Evolutionary conservation across 2,329 filamentous ascomycete genomes (phyloP).

Genomic region (Thielaviopsis euricoi): DNA sequence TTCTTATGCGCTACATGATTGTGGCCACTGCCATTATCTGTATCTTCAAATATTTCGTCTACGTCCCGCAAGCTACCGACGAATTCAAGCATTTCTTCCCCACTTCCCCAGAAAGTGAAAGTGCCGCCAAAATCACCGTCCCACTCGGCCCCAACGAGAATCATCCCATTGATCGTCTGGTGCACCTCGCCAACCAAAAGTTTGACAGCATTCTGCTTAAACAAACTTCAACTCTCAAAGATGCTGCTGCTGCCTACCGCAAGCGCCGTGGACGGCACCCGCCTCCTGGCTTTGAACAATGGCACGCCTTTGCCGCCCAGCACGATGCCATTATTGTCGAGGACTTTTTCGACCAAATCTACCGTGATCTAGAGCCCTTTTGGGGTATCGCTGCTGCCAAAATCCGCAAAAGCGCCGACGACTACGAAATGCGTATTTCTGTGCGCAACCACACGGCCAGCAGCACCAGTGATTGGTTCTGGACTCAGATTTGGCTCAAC

Average conservation of each 20-base stretch:
- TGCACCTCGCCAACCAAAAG: constrained; percentile 26
- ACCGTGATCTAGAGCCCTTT: constrained; percentile 42
- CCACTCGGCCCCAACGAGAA: constrained; percentile 15
- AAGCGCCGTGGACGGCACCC: constrained; percentile 40
- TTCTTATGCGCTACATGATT: constrained; percentile 2
- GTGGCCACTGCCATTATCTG: not conserved
- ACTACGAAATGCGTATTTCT: constrained; percentile 45
- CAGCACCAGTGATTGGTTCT: constrained; percentile 38
- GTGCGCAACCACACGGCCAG: constrained; percentile 36
- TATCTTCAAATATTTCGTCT: constrained; percentile 9
- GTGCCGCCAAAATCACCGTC: constrained; percentile 12
- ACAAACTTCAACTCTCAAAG: constrained; percentile 30
- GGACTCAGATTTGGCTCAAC: constrained; percentile 38
- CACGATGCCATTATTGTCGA: constrained; percentile 41
- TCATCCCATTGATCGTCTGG: constrained; percentile 36
- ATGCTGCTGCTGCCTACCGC: constrained; percentile 39
- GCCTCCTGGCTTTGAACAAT: constrained; percentile 45
- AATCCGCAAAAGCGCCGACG: constrained; percentile 34
- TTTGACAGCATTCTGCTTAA: constrained; percentile 26
- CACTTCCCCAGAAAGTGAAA: constrained; percentile 5
- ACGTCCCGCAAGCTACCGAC: constrained; percentile 1
- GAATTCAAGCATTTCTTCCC: not conserved
- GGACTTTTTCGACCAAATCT: constrained; percentile 48
- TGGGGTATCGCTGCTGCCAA: constrained; percentile 33
- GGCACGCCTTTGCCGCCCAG: constrained; percentile 37